phyloP scores from a whole-genome alignment of 768 basidiomycete species.

The Tricholoma furcatifolium region DNA sequence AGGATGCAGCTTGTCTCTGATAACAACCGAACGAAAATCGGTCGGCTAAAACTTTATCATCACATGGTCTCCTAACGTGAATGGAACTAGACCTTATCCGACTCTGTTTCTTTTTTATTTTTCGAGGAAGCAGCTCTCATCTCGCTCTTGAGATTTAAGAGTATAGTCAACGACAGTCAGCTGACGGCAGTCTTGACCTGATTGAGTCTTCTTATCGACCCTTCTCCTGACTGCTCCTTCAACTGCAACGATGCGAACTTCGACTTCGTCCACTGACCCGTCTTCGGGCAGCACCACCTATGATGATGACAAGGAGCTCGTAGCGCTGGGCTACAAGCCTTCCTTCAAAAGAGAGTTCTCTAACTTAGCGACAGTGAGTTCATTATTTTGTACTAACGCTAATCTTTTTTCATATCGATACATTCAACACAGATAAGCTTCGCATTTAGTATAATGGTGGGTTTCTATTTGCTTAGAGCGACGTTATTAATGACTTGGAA shows the following conservation, averaged over 20 bases:
- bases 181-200: too few species aligned
- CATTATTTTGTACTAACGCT: neutral
- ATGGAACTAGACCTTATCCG: constrained; percentile 23
- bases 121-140: too few species aligned
- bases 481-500: neutral
- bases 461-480: neutral
- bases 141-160: too few species aligned
- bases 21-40: constrained; percentile 6
- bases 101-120: constrained; percentile 24
- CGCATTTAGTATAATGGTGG: constrained; percentile 76
- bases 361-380: constrained; percentile 70
- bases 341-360: constrained; percentile 87
- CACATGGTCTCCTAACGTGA: constrained; percentile 33
- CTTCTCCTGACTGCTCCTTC: neutral
- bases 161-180: too few species aligned
- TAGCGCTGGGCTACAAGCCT: constrained; percentile 70
- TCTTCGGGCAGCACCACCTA: constrained; percentile 26
- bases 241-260: constrained; percentile 6
- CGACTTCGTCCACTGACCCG: constrained; percentile 10
- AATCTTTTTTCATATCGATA: neutral
- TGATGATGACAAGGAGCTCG: constrained; percentile 65
- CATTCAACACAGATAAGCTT: constrained; percentile 56
- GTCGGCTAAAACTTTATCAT: constrained; percentile 41
- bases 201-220: neutral
- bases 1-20: too few species aligned